These are phyloP conservation scores for Scedosporium aurantiacum DNA, from an alignment of 2,329 filamentous ascomycete species.

Conservation along the genomic window DNA sequence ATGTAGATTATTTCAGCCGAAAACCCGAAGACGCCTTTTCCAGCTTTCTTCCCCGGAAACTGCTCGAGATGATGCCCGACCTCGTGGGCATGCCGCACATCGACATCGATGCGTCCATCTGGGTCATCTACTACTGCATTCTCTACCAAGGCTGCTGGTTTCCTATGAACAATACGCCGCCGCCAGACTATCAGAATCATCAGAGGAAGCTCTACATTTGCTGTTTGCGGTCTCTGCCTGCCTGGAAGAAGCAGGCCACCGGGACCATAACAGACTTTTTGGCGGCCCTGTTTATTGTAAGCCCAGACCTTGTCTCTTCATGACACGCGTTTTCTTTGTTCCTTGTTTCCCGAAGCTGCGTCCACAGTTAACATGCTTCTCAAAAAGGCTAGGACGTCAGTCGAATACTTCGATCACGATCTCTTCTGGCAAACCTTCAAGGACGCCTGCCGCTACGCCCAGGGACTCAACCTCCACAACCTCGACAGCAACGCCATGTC, in stretches of 20 bases:
- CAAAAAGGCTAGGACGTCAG: slow-evolving; percentile 16
- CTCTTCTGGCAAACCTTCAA: slow-evolving; percentile 20
- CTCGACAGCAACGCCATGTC: slow-evolving; percentile 38
- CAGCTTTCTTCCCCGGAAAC: slow-evolving; percentile 14
- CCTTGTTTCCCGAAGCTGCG: background rate
- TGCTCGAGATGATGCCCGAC: slow-evolving; percentile 20
- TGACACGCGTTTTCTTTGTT: background rate
- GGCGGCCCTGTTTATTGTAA: slow-evolving; percentile 18
- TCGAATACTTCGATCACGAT: slow-evolving; percentile 21
- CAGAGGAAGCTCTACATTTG: slow-evolving; percentile 16
- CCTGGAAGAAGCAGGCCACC: slow-evolving; percentile 20
- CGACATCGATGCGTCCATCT: slow-evolving; percentile 18
- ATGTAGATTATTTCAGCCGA: slow-evolving; percentile 18
- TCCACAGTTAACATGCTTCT: background rate
- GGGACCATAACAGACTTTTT: slow-evolving; percentile 19
- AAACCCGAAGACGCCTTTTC: slow-evolving; percentile 19
- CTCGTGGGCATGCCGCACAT: slow-evolving; percentile 18
- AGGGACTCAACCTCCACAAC: slow-evolving; percentile 19
- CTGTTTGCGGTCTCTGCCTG: slow-evolving; percentile 18
- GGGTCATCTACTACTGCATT: slow-evolving; percentile 20
- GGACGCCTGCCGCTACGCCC: slow-evolving; percentile 19
- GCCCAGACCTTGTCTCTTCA: background rate
- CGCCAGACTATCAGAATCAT: slow-evolving; percentile 11
- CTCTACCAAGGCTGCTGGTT: slow-evolving; percentile 17
- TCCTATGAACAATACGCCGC: slow-evolving; percentile 11